phyloP scores from a whole-genome alignment of 2,329 filamentous ascomycete species.

The Catunica adiposa region DNA sequence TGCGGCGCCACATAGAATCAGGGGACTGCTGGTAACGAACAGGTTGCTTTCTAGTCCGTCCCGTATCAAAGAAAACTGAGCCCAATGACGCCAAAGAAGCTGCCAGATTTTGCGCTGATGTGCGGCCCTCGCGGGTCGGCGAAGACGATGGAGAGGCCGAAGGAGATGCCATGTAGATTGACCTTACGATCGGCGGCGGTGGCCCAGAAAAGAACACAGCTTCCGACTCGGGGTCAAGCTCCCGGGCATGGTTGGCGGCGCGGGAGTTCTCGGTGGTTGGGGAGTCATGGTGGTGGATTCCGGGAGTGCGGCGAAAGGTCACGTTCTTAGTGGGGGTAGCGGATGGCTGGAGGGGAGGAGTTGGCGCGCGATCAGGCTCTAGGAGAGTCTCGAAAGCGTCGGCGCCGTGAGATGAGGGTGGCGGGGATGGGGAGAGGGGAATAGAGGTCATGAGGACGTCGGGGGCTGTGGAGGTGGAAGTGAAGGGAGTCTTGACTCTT shows the following conservation, averaged over 20 bases:
- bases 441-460: constrained; percentile 10
- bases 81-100: constrained; percentile 16
- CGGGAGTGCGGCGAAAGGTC: constrained; percentile 7
- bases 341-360: background rate
- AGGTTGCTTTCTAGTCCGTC: constrained; percentile 17
- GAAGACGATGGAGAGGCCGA: constrained; percentile 16
- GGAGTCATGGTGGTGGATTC: background rate
- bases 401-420: background rate
- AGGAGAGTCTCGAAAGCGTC: background rate
- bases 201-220: constrained; percentile 30
- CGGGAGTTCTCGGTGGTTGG: background rate
- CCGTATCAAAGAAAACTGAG: constrained; percentile 25
- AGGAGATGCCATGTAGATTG: constrained; percentile 21
- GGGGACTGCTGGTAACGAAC: constrained; percentile 16
- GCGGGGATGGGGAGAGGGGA: constrained; percentile 6
- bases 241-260: constrained; percentile 2
- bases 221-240: constrained; percentile 17
- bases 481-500: constrained; percentile 9
- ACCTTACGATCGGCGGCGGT: constrained; percentile 33
- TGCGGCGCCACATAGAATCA: constrained; percentile 31
- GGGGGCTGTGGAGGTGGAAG: background rate
- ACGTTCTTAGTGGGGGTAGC: constrained; percentile 2
- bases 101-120: constrained; percentile 9
- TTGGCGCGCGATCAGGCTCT: background rate
- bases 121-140: constrained; percentile 3